These are phyloP conservation scores for Melocanna baccifera DNA, from an alignment of 176 grass and related monocot genomes.

Conservation along the genomic window DNA sequence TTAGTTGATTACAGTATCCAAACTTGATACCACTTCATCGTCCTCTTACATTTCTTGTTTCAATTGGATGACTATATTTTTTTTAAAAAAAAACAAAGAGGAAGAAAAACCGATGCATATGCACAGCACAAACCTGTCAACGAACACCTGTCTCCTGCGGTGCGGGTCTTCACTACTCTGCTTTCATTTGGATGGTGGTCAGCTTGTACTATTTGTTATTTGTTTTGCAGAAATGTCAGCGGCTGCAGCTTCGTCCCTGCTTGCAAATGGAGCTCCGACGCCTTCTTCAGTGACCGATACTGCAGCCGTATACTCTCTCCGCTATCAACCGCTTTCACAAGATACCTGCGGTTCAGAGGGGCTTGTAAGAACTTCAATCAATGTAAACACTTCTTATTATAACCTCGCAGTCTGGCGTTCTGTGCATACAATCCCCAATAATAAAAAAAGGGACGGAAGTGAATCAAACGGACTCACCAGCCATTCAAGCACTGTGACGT, in stretches of 20 bases:
- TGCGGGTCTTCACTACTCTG: no score
- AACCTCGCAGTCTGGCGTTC: no score
- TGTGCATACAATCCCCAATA: neutral
- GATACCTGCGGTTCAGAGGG: conserved; percentile 42
- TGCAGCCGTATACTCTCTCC: conserved; percentile 75
- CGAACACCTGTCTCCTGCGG: no score
- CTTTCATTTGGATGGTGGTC: neutral
- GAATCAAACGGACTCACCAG: conserved; percentile 41
- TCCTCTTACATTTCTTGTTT: no score
- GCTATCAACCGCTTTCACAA: conserved; percentile 63
- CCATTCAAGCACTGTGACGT: conserved; percentile 82
- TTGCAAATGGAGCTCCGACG: conserved; percentile 10
- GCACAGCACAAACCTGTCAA: neutral
- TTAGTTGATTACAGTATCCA: no score
- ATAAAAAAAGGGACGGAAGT: neutral
- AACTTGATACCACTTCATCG: no score
- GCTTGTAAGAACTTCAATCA: neutral
- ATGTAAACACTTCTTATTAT: neutral
- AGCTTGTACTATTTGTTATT: neutral
- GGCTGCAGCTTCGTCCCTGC: conserved; percentile 32
- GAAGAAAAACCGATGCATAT: neutral
- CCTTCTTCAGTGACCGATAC: conserved; percentile 71
- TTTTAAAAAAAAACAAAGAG: neutral
- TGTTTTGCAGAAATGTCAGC: neutral
- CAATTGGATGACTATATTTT: no score